Evolutionary conservation across 169 alveolate genomes (phyloP).

Genomic region (Eimeria brunetti): DNA sequence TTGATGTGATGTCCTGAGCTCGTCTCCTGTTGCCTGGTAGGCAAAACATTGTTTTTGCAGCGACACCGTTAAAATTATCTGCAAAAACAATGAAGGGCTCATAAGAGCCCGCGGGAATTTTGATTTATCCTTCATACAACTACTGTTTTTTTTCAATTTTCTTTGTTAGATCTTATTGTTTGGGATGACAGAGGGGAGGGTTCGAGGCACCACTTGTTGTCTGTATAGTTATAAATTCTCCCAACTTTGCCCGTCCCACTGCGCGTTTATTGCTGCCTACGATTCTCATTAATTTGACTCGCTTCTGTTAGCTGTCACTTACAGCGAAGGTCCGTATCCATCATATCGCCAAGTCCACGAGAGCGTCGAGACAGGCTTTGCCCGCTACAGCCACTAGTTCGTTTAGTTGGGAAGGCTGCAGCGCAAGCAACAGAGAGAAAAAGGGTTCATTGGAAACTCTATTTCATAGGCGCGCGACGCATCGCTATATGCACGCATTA

Average conservation of each 20-base stretch:
- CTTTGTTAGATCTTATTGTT: neutral
- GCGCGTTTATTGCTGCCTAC: neutral
- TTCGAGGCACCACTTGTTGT: neutral
- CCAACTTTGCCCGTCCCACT: neutral
- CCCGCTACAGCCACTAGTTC: slow-evolving; percentile 72
- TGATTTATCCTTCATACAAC: neutral
- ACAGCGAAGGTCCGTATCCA: neutral
- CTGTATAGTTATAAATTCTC: neutral
- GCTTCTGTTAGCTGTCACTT: neutral
- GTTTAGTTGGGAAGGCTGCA: slow-evolving; percentile 74
- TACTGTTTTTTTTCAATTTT: neutral
- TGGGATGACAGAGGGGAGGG: neutral
- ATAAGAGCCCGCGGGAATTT: neutral
- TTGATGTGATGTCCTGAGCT: neutral
- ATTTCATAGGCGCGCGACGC: neutral
- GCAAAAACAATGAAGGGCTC: neutral
- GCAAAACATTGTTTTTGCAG: neutral
- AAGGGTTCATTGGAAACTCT: neutral
- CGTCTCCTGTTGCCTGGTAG: neutral
- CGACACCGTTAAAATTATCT: neutral
- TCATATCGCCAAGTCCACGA: slow-evolving; percentile 48
- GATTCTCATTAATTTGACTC: too few species aligned
- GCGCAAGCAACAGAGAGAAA: neutral
- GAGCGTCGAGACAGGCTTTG: slow-evolving; percentile 78
- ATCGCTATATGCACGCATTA: neutral